These are phyloP conservation scores for Spathaspora sp. DNA, from an alignment of 805 yeast species.

Conservation along the genomic window DNA sequence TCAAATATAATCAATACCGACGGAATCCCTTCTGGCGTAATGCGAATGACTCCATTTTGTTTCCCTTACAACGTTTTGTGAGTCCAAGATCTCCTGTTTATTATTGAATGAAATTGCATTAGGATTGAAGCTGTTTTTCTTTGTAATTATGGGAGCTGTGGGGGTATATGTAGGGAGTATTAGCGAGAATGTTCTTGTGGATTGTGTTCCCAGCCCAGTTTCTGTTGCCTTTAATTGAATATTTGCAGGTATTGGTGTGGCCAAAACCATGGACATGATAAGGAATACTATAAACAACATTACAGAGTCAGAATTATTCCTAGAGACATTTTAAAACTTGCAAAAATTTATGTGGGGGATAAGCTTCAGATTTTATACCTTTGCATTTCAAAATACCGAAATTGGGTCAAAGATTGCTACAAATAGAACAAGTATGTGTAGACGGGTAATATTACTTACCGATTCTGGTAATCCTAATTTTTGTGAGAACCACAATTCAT, in stretches of 20 bases:
- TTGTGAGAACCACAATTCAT: background rate
- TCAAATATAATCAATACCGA: background rate
- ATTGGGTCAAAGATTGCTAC: background rate
- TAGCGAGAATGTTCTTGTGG: slow-evolving; percentile 11
- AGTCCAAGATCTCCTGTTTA: slow-evolving; percentile 9
- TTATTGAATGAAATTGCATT: slow-evolving; percentile 12
- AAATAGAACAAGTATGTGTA: background rate
- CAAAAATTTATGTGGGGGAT: background rate
- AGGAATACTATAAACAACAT: background rate
- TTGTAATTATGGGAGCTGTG: slow-evolving; percentile 5
- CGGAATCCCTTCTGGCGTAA: background rate
- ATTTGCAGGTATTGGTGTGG: slow-evolving; percentile 31
- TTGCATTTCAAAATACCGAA: background rate
- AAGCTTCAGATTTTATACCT: background rate
- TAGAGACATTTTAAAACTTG: background rate
- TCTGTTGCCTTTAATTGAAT: slow-evolving; percentile 17
- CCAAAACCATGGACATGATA: slow-evolving; percentile 1
- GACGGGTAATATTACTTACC: background rate
- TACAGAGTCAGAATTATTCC: background rate
- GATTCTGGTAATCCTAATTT: background rate
- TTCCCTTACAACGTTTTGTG: background rate
- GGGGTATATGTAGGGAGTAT: slow-evolving; percentile 18
- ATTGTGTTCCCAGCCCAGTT: slow-evolving; percentile 3
- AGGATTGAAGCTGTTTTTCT: slow-evolving; percentile 8
- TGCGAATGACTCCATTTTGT: background rate